Conservation (phyloP, 352 stramenopile species). For the Peronospora belbahrii region DNA sequence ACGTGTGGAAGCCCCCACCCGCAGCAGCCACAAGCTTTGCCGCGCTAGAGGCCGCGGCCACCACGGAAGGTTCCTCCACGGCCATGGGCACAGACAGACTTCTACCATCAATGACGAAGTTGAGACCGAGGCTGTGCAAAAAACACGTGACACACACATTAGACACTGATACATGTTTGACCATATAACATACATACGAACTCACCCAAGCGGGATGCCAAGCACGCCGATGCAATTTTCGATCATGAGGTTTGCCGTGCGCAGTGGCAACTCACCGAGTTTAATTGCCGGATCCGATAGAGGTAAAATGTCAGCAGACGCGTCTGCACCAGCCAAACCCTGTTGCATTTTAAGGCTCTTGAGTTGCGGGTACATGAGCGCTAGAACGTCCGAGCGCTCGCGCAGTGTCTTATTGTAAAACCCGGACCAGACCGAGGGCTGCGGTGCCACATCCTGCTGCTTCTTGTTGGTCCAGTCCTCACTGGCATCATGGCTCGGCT, state of each 20-base stretch:
- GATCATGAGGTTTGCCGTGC: conserved; percentile 83
- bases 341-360: conserved; percentile 34
- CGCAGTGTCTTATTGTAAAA: conserved; percentile 88
- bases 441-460: conserved; percentile 10
- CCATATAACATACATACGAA: neutral
- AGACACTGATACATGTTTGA: neutral
- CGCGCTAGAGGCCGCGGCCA: conserved; percentile 74
- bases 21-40: conserved; percentile 73
- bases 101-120: conserved; percentile 82
- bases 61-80: conserved; percentile 80
- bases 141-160: neutral
- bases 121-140: conserved; percentile 51
- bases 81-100: conserved; percentile 77
- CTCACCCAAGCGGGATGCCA: conserved; percentile 71
- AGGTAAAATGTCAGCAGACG: conserved; percentile 7
- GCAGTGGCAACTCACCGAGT: conserved; percentile 64
- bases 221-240: conserved; percentile 86
- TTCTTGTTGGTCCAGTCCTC: conserved; percentile 21
- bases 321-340: conserved; percentile 1
- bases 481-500: conserved; percentile 31
- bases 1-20: conserved; percentile 64
- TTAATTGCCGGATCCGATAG: conserved; percentile 29
- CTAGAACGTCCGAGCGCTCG: conserved; percentile 75
- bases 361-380: conserved; percentile 74
- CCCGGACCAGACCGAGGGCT: conserved; percentile 80